Base-by-base conservation (phyloP, 176 grass and related monocot species). In the Avena eriantha region DNA sequence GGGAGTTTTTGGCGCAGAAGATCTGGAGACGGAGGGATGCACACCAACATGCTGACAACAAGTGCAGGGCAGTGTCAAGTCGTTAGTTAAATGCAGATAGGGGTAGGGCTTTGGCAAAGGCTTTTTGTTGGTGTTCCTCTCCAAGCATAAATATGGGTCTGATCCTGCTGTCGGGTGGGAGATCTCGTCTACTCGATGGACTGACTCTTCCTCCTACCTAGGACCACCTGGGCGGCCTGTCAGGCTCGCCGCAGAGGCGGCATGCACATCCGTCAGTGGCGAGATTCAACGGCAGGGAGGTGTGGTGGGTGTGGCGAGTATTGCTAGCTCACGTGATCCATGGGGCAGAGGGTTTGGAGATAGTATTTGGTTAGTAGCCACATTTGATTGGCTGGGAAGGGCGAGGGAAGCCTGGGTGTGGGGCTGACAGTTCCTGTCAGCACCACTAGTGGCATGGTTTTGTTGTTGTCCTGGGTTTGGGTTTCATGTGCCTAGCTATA, bases 101-200 rank as follows among this genome's bases (percentile, higher is more conserved):
- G 83, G 88, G 78, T 54, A 71, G 56, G 83, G 83, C 78, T 90
- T 90, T 86, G 81, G 19, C 80, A 78, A 84, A 79, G 74, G 81
- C 53, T 88, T 79, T 74, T 50, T 1, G 57, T 79, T 23, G 78
- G 78, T 86, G 83, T 82, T 90, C 71, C 46, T 82, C 83, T 77
- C 78, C 33, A 77, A 86, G 88, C 79, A 78, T 90, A 86, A 90
- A 86, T 82, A 82, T 63, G 88, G 88, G 83, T 35, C 71, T 86
- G 88, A 90, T 90, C 88, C 77, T 90, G 88, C 78, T 90, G 88
- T 90, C 88, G 83, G 88, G 79, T n/a, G 64, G 39, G 60, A 86
- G 88, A 90, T 90, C 88, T 90, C 88, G 85, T 0, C 66, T 36
- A 58, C 18, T 10, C 10, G n/a, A 41, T 72, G 19, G 69, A 18